phyloP scores from a whole-genome alignment of 345 rosid species.

The Citrus mangshanensis region DNA sequence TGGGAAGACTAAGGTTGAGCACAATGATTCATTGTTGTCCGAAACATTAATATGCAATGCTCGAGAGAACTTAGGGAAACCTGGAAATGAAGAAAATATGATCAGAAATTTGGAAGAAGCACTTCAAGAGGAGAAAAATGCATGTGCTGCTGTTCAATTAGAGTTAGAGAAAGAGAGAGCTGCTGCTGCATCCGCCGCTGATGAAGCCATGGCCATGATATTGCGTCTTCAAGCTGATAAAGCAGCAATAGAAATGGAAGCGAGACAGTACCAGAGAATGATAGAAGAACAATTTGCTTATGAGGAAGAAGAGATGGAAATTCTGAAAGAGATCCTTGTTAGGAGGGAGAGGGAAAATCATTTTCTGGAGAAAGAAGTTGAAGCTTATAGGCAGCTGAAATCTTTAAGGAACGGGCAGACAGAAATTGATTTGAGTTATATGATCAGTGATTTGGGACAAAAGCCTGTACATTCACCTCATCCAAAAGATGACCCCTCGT shows the following conservation, averaged over 20 bases:
- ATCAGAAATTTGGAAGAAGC: slow-evolving; percentile 48
- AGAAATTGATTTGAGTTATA: slow-evolving; percentile 16
- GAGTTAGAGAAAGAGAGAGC: slow-evolving; percentile 86
- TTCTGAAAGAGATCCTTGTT: slow-evolving; percentile 79
- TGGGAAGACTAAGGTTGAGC: slow-evolving; percentile 20
- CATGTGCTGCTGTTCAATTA: slow-evolving; percentile 38
- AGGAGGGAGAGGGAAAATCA: slow-evolving; percentile 74
- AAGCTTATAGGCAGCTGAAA: slow-evolving; percentile 53
- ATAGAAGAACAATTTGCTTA: slow-evolving; percentile 80
- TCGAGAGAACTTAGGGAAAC: slow-evolving; percentile 11
- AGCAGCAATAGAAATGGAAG: slow-evolving; percentile 84
- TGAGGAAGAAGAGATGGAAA: slow-evolving; percentile 79
- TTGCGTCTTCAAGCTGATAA: slow-evolving; percentile 72
- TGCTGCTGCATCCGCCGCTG: slow-evolving; percentile 81
- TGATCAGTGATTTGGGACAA: slow-evolving; percentile 11
- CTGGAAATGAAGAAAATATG: slow-evolving; percentile 22
- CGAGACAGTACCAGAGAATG: slow-evolving; percentile 80
- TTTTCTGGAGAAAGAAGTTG: slow-evolving; percentile 76
- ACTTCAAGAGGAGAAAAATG: slow-evolving; percentile 52
- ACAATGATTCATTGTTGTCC: slow-evolving; percentile 21
- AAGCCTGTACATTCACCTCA: slow-evolving; percentile 13
- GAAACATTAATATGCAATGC: slow-evolving; percentile 12
- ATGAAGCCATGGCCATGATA: slow-evolving; percentile 97
- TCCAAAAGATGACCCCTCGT: slow-evolving; percentile 19
- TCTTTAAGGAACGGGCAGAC: slow-evolving; percentile 31